A percentile compares a stretch with the other conserved stretches of the same genome.
phyloP scores from a whole-genome alignment of 177 flowering plant species.

The Tripterygium wilfordii region DNA sequence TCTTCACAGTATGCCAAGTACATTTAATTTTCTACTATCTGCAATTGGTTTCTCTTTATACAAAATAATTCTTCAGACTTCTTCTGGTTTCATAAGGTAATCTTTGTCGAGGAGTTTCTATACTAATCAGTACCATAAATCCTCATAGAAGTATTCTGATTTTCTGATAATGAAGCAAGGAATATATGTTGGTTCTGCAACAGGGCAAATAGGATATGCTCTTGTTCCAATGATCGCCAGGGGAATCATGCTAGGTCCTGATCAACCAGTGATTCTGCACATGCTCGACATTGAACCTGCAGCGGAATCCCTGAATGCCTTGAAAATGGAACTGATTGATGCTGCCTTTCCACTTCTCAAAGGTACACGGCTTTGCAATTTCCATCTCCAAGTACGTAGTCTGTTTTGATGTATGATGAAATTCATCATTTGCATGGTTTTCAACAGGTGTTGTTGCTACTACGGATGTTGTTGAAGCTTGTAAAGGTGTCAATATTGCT shows the following conservation, averaged over 20 bases:
- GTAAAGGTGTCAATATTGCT: conserved; percentile 60
- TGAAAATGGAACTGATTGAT: conserved; percentile 86
- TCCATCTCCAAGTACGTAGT: not conserved
- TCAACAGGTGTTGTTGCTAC: conserved; percentile 69
- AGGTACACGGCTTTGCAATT: conserved; percentile 30
- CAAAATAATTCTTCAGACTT: too few relatives aligned
- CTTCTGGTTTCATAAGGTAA: too few relatives aligned
- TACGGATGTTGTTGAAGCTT: conserved; percentile 68
- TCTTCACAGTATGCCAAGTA: too few relatives aligned
- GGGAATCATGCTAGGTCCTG: conserved; percentile 81
- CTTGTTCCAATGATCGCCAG: conserved; percentile 88
- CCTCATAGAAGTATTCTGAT: too few relatives aligned
- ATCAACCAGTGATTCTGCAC: conserved; percentile 83
- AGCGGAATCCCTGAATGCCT: conserved; percentile 63
- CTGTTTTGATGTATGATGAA: not conserved
- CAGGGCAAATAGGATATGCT: conserved; percentile 96
- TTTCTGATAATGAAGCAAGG: too few relatives aligned
- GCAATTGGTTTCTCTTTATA: too few relatives aligned
- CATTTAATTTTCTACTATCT: too few relatives aligned
- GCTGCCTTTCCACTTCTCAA: conserved; percentile 86
- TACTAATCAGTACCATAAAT: too few relatives aligned
- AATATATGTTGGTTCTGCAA: too few relatives aligned
- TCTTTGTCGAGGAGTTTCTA: too few relatives aligned
- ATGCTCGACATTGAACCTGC: conserved; percentile 75
- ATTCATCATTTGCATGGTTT: not conserved